Base-by-base conservation (phyloP, 1,284 basidiomycete genomes). In the Thelephora terrestris region DNA sequence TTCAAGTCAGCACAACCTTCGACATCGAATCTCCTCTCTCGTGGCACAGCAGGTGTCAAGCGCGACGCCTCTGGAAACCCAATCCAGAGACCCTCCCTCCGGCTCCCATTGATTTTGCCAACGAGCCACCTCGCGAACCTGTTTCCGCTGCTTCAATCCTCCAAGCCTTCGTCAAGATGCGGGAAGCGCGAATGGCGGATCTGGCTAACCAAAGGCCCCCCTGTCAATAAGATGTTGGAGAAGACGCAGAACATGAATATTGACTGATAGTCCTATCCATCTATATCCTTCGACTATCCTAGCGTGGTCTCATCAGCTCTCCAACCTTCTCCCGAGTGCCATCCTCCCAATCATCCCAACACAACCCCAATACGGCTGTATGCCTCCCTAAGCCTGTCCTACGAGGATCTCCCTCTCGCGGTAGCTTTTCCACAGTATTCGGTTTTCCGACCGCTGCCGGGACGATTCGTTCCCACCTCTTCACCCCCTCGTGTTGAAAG, bases 141-240 rank as follows among this genome's bases (percentile, higher is more conserved):
- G 68, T 83, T 17, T 84, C 79, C 7, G 76, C 81, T 0, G 56
- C 61, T 47, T 70, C 75, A 52, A 61, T 85, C 53, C 68, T 75
- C 2, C 65, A 65, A 44, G 55, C 88, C 43, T 63, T 90, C 53
- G 57, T 74, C 47, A 68, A 67, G 54, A 90, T 91, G 85, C 75
- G 85, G 49, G 83, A 86, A 62, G 71, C 67, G 47, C 73, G 76
- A 57, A 61, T 83, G 61, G 70, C 71, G 25, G 84, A 86, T 63
- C 52, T 82, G 48, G 69, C 76, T 0, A 78, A 80, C 62, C 71
- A 75, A 12, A 61, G 71, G 27, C 70, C 74, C 1, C 61, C 73
- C 70, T 1, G 70, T 81, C 4, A 84, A 86, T 62, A 82, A 81
- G 63, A 70, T 80, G 63, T 59, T 87, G 56, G 83, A 85, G 61